These are phyloP conservation scores for Solanum tarapatanum DNA, from an alignment of 257 asterid species.

Conservation along the genomic window DNA sequence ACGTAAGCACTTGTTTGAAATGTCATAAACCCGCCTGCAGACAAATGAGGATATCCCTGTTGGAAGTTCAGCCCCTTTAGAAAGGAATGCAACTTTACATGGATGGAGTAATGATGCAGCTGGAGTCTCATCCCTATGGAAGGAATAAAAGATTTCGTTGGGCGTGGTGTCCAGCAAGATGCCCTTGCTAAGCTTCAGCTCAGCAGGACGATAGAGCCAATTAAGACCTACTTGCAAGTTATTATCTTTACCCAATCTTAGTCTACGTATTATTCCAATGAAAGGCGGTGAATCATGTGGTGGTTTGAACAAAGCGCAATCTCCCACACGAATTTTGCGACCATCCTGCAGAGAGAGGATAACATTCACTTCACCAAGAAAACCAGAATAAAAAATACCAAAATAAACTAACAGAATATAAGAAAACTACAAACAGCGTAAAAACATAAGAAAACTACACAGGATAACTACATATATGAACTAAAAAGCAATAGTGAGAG, in stretches of 20 bases:
- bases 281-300: slow-evolving; percentile 62
- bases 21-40: slow-evolving; percentile 75
- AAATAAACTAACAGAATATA: neutral
- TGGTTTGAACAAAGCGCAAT: slow-evolving; percentile 72
- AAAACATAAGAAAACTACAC: neutral
- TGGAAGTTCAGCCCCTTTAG: slow-evolving; percentile 74
- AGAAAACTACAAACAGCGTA: neutral
- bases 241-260: slow-evolving; percentile 30
- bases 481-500: neutral
- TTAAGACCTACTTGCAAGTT: slow-evolving; percentile 51
- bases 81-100: slow-evolving; percentile 95
- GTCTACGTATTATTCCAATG: slow-evolving; percentile 56
- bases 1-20: slow-evolving; percentile 31
- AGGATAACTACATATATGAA: neutral
- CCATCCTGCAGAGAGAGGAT: slow-evolving; percentile 43
- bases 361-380: neutral
- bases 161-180: slow-evolving; percentile 53
- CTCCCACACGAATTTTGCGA: slow-evolving; percentile 48
- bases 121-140: slow-evolving; percentile 69
- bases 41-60: slow-evolving; percentile 62
- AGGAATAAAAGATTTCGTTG: slow-evolving; percentile 81
- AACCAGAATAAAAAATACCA: neutral
- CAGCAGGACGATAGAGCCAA: slow-evolving; percentile 87
- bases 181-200: slow-evolving; percentile 49
- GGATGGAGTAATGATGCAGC: slow-evolving; percentile 95